A percentile compares a stretch with the other conserved stretches of the same genome.
These are phyloP conservation scores for Neltuma alba DNA, from an alignment of 306 rosid genomes.

Conservation along the genomic window DNA sequence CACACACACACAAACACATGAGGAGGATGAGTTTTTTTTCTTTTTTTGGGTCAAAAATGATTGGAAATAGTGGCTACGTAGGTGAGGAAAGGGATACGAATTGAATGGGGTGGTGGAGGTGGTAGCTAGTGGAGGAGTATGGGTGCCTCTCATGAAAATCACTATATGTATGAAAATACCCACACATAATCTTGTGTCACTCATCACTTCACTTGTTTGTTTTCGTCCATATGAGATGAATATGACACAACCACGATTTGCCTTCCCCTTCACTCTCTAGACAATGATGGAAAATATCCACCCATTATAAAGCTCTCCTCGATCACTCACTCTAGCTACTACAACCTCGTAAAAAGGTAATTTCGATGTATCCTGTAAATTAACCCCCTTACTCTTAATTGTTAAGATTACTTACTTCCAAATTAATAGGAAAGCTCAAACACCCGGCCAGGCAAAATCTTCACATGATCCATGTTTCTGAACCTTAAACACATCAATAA, in stretches of 20 bases:
- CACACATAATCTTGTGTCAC: neutral
- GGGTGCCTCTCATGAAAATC: neutral
- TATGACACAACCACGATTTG: neutral
- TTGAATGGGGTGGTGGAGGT: neutral
- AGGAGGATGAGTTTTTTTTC: no score
- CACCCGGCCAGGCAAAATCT: no score
- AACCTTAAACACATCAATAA: no score
- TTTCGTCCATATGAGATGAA: neutral
- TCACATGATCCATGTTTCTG: no score
- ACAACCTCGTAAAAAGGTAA: neutral
- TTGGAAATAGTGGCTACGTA: constrained; percentile 6
- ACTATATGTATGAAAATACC: neutral
- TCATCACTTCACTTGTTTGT: constrained; percentile 3
- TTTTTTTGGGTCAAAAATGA: no score
- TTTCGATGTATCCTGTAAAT: no score
- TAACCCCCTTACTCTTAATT: no score
- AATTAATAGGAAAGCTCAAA: no score
- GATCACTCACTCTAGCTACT: neutral
- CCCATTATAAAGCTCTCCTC: neutral
- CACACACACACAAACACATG: no score
- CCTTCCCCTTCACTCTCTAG: neutral
- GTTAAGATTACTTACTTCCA: no score
- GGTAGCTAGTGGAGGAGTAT: neutral
- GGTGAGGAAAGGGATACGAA: neutral
- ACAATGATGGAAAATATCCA: neutral